phyloP scores from a whole-genome alignment of 2,329 filamentous ascomycete species.

The Epichloe sylvatica region DNA sequence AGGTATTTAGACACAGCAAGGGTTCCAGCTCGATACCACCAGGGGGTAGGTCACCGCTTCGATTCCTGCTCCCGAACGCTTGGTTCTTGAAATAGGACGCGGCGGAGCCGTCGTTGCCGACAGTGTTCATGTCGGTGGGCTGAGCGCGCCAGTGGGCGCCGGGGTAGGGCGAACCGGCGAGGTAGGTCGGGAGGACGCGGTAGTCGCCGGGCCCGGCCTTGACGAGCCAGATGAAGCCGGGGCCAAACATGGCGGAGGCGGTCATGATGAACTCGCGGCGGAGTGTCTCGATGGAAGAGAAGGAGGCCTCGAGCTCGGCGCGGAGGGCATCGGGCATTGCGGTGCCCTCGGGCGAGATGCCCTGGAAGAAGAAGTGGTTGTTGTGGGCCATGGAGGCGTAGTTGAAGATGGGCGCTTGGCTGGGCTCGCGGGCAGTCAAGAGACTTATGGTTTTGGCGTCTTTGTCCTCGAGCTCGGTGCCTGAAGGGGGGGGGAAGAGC shows the following conservation, averaged over 20 bases:
- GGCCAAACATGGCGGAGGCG: conserved; percentile 85
- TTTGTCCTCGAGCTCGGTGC: conserved; percentile 47
- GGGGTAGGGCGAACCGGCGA: conserved; percentile 77
- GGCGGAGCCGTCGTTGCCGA: conserved; percentile 26
- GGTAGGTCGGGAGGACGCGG: conserved; percentile 76
- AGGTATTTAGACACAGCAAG: conserved; percentile 83
- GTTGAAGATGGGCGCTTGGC: conserved; percentile 75
- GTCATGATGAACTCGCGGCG: conserved; percentile 66
- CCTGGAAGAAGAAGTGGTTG: conserved; percentile 69
- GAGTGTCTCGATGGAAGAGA: conserved; percentile 73
- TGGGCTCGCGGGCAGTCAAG: conserved; percentile 64
- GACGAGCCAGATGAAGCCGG: conserved; percentile 94
- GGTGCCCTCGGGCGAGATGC: conserved; percentile 28
- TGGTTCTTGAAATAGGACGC: conserved; percentile 26
- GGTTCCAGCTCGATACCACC: conserved; percentile 59
- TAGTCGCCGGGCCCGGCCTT: conserved; percentile 35
- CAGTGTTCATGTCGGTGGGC: conserved; percentile 55
- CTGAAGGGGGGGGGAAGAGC: conserved; percentile 24
- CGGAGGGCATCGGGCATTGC: conserved; percentile 44
- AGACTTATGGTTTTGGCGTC: conserved; percentile 55
- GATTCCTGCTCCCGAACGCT: conserved; percentile 16
- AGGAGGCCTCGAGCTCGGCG: conserved; percentile 50
- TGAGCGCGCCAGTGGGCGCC: conserved; percentile 70
- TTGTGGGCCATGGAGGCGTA: conserved; percentile 93
- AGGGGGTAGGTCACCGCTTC: conserved; percentile 36